Evolutionary conservation across 768 basidiomycete genomes (phyloP).

Genomic region (Trichaptum fuscoviolaceum): DNA sequence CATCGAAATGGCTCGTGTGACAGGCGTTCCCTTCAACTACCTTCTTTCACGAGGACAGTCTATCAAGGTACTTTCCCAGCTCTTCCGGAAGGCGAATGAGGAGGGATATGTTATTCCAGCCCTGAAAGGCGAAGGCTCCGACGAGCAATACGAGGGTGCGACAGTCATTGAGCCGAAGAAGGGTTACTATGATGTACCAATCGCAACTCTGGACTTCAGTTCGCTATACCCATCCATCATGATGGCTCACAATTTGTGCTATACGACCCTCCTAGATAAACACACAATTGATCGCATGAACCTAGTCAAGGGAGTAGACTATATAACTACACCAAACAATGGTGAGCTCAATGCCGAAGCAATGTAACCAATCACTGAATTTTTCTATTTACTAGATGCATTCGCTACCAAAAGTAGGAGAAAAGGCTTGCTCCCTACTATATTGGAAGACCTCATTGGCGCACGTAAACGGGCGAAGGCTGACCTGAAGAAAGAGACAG

Average conservation of each 20-base stretch:
- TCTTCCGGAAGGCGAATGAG: slow-evolving; percentile 88
- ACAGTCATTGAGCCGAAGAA: slow-evolving; percentile 97
- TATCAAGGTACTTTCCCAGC: slow-evolving; percentile 96
- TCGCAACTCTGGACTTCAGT: slow-evolving; percentile 97
- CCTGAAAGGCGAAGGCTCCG: slow-evolving; percentile 79
- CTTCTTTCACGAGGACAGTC: slow-evolving; percentile 92
- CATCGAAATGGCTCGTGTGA: slow-evolving; percentile 98
- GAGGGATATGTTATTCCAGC: slow-evolving; percentile 89
- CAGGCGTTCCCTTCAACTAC: slow-evolving; percentile 98
- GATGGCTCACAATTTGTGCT: slow-evolving; percentile 99
- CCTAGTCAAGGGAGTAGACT: slow-evolving; percentile 82
- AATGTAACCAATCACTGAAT: slow-evolving; percentile 3
- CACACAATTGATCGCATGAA: slow-evolving; percentile 68
- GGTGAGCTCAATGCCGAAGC: slow-evolving; percentile 41
- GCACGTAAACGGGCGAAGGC: slow-evolving; percentile 94
- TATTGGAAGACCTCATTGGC: slow-evolving; percentile 89
- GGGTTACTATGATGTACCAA: slow-evolving; percentile 94
- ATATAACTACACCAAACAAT: slow-evolving; percentile 92
- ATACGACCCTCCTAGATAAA: slow-evolving; percentile 91
- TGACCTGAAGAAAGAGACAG: slow-evolving; percentile 93
- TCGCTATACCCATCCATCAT: slow-evolving; percentile 99
- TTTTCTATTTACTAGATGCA: slow-evolving; percentile 49
- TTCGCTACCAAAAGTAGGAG: slow-evolving; percentile 70
- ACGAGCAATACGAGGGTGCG: slow-evolving; percentile 98
- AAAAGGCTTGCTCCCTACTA: slow-evolving; percentile 86